Evolutionary conservation across 306 rosid species (phyloP), one percentile per base, ranked within the genome.

Genomic region (Trifolium pratense): DNA sequence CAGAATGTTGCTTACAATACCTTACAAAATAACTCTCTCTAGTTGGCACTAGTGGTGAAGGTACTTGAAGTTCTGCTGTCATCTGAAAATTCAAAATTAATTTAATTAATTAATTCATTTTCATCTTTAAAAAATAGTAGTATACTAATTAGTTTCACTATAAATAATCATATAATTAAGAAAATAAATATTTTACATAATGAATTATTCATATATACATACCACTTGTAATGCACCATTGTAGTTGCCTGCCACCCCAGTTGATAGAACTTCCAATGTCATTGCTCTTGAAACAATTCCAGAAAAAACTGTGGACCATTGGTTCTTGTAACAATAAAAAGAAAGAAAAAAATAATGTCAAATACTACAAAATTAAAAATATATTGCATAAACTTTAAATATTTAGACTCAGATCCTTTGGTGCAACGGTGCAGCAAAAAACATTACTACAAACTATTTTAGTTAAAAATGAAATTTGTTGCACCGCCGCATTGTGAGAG

Each of bases 171-270:
- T 10, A 7, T 7, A 51, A 51, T 51, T 51, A 43, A 15, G 17
- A 20, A 64, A 65, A 53, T 37, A 3, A 4, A 66, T 37, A 17
- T 15, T 25, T 55, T 25, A 1, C 31, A 29, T 31, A 61, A 32
- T 39, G 1, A 5, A 34, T 34, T 1, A 7, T 34, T 0, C 3
- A 57, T 26, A 59, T 11, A 26, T 29, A 5, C 6, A 17, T 88
- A 95, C 99, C 97, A 95, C 99, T 95, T 95, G 99, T 71, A 95
- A 71, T 46, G 97, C 99, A 63, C 99, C 99, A 29, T 95, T 92
- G 82, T 87, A 95, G 64, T 92, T 95, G 68, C 97, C 99, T 2
- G 99, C 97, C 4, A 95, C 99, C 14, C 99, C 99, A 1, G 99
- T 90, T 68, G 97, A 95, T 16, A 91, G 70, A 23, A 95, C 96